Evolutionary conservation across 352 stramenopile genomes (phyloP).

Genomic region (Pilasporangium apinafurcum): DNA sequence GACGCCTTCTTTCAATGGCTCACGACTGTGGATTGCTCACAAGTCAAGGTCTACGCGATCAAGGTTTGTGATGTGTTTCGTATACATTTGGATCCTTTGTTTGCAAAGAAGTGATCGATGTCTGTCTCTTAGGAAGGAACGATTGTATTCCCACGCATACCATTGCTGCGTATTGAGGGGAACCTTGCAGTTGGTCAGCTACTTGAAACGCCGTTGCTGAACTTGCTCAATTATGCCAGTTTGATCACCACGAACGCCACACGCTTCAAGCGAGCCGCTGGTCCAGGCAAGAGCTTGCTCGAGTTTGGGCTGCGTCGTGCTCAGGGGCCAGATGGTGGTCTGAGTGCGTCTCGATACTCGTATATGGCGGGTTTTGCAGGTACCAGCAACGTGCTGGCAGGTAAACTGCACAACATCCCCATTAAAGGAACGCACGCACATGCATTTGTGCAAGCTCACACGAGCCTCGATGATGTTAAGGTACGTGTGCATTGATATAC

Average conservation of each 20-base stretch:
- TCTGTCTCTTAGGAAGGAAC: conserved; percentile 79
- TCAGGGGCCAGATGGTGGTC: conserved; percentile 96
- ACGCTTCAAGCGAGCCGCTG: conserved; percentile 93
- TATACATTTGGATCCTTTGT: not conserved
- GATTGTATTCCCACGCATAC: conserved; percentile 95
- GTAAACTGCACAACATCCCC: conserved; percentile 93
- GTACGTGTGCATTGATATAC: conserved; percentile 3
- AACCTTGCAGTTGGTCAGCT: conserved; percentile 94
- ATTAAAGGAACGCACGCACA: conserved; percentile 98
- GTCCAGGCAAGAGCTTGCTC: conserved; percentile 77
- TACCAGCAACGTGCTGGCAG: conserved; percentile 97
- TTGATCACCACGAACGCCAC: conserved; percentile 98
- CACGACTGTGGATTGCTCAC: conserved; percentile 87
- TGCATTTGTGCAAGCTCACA: conserved; percentile 96
- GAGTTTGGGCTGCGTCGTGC: conserved; percentile 93
- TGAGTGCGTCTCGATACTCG: conserved; percentile 96
- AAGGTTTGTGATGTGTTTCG: conserved; percentile 24
- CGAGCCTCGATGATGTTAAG: conserved; percentile 89
- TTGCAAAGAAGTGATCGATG: conserved; percentile 1
- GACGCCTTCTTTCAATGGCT: conserved; percentile 96
- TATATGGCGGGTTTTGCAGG: conserved; percentile 98
- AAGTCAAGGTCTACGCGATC: conserved; percentile 92
- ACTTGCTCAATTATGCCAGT: conserved; percentile 97
- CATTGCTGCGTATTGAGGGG: conserved; percentile 91
- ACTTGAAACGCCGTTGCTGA: conserved; percentile 98